These are phyloP conservation scores for Globisporangium parvum DNA, from an alignment of 352 stramenopile species.

Conservation along the genomic window DNA sequence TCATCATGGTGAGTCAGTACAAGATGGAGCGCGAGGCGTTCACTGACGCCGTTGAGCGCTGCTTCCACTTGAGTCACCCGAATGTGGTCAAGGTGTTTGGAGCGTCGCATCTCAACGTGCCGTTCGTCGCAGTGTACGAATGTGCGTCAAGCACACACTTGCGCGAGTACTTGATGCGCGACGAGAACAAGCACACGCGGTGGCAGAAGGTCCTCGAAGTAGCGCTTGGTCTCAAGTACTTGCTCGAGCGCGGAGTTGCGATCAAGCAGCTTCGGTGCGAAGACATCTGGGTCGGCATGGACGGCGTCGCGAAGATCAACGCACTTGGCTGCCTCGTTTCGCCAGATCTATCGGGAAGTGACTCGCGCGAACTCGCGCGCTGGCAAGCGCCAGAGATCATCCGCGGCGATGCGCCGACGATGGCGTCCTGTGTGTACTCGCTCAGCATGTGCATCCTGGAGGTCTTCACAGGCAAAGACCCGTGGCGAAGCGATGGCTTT, in stretches of 20 bases:
- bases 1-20: constrained; percentile 11
- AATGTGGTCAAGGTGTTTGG: constrained; percentile 17
- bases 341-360: not conserved
- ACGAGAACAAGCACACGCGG: not conserved
- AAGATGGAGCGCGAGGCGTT: not conserved
- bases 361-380: not conserved
- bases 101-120: constrained; percentile 10
- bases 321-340: not conserved
- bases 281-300: constrained; percentile 1
- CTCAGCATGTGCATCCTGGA: constrained; percentile 6
- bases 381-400: constrained; percentile 5
- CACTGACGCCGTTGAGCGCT: not conserved
- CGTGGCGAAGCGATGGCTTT: not conserved
- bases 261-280: not conserved
- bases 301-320: constrained; percentile 6
- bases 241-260: constrained; percentile 2
- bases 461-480: not conserved
- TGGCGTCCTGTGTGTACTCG: constrained; percentile 5
- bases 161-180: not conserved
- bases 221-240: constrained; percentile 28
- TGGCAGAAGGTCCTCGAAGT: constrained; percentile 9
- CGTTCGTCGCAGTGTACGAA: not conserved
- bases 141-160: not conserved
- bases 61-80: constrained; percentile 30
- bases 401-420: not conserved